Percentiles rank a stretch among this genome's conserved stretches.
Conservation (phyloP, 2,329 filamentous ascomycete genomes). For the Ophiostoma angusticollis region DNA sequence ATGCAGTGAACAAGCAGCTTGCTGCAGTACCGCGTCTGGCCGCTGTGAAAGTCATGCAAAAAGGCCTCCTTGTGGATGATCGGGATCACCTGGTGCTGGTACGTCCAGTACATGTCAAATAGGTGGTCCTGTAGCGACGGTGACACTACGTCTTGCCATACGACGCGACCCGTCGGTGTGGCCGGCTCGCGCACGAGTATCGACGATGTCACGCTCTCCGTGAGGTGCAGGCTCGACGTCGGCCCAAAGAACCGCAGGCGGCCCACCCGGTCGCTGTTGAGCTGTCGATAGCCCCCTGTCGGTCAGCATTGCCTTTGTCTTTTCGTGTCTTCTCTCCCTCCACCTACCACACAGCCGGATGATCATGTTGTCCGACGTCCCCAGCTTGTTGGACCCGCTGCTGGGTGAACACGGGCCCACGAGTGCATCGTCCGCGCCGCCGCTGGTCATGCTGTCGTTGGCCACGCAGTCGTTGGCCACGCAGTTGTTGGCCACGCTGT, state of each 20-base stretch:
- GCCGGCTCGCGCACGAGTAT: neutral
- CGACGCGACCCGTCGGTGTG: neutral
- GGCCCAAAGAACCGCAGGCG: slow-evolving; percentile 4
- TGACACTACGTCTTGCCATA: slow-evolving; percentile 4
- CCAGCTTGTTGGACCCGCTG: neutral
- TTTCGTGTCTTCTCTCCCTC: too few species aligned
- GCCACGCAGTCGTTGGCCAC: neutral
- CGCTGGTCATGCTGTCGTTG: too few species aligned
- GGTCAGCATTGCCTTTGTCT: too few species aligned
- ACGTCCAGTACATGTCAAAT: slow-evolving; percentile 7
- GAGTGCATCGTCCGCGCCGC: neutral
- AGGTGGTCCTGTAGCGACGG: slow-evolving; percentile 1
- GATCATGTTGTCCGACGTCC: slow-evolving; percentile 4
- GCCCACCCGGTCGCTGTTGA: slow-evolving; percentile 4
- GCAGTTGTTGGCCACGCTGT: neutral
- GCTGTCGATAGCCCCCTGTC: neutral
- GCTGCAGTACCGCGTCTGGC: slow-evolving; percentile 7
- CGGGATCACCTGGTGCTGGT: slow-evolving; percentile 6
- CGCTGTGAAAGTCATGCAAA: slow-evolving; percentile 5
- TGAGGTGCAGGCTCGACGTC: slow-evolving; percentile 1
- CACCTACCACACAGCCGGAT: slow-evolving; percentile 4
- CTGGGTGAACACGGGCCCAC: neutral
- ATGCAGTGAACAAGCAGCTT: slow-evolving; percentile 8
- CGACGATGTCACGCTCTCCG: slow-evolving; percentile 4
- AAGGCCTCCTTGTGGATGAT: slow-evolving; percentile 8